Evolutionary conservation across 305 asterid genomes (phyloP).

Genomic region (Plantago lanceolata): DNA sequence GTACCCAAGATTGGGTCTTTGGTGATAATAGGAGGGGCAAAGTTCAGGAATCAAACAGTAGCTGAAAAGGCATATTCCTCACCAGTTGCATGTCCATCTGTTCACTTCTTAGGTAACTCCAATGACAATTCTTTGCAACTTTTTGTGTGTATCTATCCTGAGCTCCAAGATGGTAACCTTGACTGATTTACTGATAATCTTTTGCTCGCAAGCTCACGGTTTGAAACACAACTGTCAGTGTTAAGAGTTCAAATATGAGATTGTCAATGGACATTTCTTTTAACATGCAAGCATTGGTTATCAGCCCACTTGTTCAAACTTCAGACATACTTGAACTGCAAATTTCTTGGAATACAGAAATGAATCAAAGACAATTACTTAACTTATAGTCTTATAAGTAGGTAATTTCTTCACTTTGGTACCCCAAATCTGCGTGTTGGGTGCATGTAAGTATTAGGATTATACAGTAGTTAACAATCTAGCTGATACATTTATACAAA

Average conservation of each 20-base stretch:
- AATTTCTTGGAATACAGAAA: constrained; percentile 12
- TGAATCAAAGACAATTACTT: too few relatives aligned
- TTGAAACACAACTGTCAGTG: neutral
- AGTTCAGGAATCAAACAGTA: constrained; percentile 40
- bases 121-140: neutral
- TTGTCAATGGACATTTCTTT: neutral
- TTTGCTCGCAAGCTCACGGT: neutral
- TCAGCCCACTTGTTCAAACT: neutral
- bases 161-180: neutral
- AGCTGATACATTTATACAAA: neutral
- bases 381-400: too few relatives aligned
- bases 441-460: neutral
- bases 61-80: constrained; percentile 70
- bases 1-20: constrained; percentile 62
- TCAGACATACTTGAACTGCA: neutral
- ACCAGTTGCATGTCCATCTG: constrained; percentile 53
- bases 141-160: neutral
- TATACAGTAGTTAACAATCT: neutral
- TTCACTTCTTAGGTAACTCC: constrained; percentile 78
- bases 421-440: neutral
- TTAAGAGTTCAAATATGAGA: neutral
- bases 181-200: constrained; percentile 2
- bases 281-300: too few relatives aligned
- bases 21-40: constrained; percentile 83
- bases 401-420: too few relatives aligned